These are phyloP conservation scores for Gypsophila paniculata DNA, from an alignment of 179 eudicot species.

Conservation along the genomic window DNA sequence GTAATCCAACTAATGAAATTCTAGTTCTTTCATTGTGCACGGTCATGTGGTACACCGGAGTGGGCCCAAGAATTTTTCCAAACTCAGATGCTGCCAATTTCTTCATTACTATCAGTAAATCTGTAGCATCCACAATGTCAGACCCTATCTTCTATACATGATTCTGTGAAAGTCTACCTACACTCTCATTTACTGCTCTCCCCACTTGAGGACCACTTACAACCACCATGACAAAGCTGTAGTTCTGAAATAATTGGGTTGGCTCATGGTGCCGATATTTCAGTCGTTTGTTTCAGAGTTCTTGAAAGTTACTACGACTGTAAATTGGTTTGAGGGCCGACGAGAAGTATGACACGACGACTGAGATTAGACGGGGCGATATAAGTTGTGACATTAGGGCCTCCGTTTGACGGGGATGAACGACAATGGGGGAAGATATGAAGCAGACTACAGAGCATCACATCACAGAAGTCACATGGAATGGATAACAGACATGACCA, in stretches of 20 bases:
- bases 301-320: not conserved
- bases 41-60: too few species aligned
- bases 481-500: too few species aligned
- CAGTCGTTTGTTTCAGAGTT: not conserved
- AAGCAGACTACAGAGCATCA: too few species aligned
- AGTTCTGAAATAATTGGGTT: not conserved
- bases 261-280: not conserved
- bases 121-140: slow-evolving; percentile 20
- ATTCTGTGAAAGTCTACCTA: slow-evolving; percentile 15
- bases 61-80: not conserved
- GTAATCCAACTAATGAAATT: too few species aligned
- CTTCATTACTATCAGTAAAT: not conserved
- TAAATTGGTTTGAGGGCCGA: not conserved
- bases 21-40: too few species aligned
- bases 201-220: slow-evolving; percentile 6
- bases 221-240: not conserved
- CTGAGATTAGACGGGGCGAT: too few species aligned
- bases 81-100: slow-evolving; percentile 19
- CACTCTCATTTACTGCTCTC: slow-evolving; percentile 13
- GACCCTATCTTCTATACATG: slow-evolving; percentile 7
- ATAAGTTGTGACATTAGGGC: too few species aligned
- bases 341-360: too few species aligned
- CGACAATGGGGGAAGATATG: too few species aligned
- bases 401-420: too few species aligned
- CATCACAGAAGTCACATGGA: too few species aligned